phyloP scores from a whole-genome alignment of 768 basidiomycete genomes.

The Pholiota molesta region DNA sequence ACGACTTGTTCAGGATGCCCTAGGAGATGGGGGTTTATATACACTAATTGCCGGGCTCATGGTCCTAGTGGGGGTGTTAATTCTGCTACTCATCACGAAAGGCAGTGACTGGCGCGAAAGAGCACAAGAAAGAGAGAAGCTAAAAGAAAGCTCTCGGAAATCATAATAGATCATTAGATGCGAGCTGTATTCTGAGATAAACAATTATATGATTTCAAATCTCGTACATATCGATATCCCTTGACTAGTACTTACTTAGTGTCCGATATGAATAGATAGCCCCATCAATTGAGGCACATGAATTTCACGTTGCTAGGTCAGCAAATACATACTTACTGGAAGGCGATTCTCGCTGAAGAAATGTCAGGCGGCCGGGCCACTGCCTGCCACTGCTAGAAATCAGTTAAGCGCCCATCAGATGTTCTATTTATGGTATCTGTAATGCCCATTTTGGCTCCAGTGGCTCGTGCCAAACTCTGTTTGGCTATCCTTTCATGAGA shows the following conservation, averaged over 20 bases:
- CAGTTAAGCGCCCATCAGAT: neutral
- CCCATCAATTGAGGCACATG: neutral
- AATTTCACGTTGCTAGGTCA: too few species aligned
- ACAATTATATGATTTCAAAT: neutral
- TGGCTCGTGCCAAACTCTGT: neutral
- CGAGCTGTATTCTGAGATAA: neutral
- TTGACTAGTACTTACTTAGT: too few species aligned
- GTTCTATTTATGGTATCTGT: neutral
- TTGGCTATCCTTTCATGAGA: neutral
- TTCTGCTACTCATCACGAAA: conserved; percentile 2
- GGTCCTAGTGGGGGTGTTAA: neutral
- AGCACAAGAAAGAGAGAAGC: neutral
- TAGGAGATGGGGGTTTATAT: conserved; percentile 5
- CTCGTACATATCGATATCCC: neutral
- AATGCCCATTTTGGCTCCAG: neutral
- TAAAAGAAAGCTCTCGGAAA: neutral
- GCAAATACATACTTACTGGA: too few species aligned
- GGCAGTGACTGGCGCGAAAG: conserved; percentile 5
- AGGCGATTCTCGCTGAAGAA: too few species aligned
- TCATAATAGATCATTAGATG: neutral
- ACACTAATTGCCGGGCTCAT: conserved; percentile 9
- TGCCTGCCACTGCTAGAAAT: too few species aligned
- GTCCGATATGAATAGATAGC: too few species aligned
- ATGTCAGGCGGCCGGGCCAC: too few species aligned
- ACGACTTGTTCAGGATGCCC: neutral